Conservation (phyloP, 306 rosid species). For the Cucumis cinereus region DNA sequence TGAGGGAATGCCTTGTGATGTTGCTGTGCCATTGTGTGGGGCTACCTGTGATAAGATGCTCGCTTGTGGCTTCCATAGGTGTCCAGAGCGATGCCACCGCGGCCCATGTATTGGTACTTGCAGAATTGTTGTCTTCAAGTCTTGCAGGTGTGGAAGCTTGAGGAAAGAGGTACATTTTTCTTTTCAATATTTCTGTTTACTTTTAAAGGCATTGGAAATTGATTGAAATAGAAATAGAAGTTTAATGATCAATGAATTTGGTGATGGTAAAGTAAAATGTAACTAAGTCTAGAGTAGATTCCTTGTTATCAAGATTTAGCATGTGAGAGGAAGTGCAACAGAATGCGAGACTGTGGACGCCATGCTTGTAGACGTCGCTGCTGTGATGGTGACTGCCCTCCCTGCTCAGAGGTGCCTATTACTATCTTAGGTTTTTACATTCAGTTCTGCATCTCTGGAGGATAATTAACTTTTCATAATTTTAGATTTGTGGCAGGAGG, state of each 20-base stretch:
- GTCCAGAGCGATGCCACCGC: slow-evolving; percentile 87
- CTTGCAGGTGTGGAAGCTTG: slow-evolving; percentile 78
- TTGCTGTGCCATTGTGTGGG: slow-evolving; percentile 55
- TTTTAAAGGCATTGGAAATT: neutral
- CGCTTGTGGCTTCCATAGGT: slow-evolving; percentile 60
- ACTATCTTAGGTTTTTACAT: neutral
- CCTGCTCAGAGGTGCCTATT: slow-evolving; percentile 73
- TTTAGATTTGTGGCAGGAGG: slow-evolving; percentile 74
- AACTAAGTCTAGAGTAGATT: slow-evolving; percentile 59
- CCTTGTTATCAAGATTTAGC: slow-evolving; percentile 91
- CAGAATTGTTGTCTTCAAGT: slow-evolving; percentile 59
- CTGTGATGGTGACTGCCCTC: slow-evolving; percentile 91
- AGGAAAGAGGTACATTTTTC: slow-evolving; percentile 60
- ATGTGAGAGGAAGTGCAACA: slow-evolving; percentile 90
- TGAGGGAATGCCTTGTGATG: slow-evolving; percentile 80
- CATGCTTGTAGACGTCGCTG: slow-evolving; percentile 92
- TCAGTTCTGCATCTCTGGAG: slow-evolving; percentile 10
- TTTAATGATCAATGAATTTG: slow-evolving; percentile 8
- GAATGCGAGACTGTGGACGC: slow-evolving; percentile 67
- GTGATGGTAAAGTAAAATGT: slow-evolving; percentile 18
- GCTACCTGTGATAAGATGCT: slow-evolving; percentile 66
- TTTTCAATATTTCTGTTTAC: neutral
- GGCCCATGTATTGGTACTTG: slow-evolving; percentile 68
- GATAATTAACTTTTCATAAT: slow-evolving; percentile 14
- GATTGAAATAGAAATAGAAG: neutral